Evolutionary conservation across 805 yeast genomes (phyloP).

Genomic region (Saturnispora hagleri): DNA sequence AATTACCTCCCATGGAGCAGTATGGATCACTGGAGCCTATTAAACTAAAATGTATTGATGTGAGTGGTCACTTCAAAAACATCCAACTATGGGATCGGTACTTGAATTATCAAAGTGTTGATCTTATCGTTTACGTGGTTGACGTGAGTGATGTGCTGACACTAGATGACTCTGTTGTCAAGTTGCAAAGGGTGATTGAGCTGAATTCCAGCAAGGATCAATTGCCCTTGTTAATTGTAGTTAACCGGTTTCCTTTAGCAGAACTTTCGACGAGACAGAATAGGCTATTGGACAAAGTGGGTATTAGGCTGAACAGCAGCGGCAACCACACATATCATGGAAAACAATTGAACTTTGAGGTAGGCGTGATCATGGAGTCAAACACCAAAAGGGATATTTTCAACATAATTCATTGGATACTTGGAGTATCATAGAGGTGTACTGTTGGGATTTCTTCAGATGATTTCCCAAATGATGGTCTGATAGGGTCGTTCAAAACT

Average conservation of each 20-base stretch:
- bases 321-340: not conserved
- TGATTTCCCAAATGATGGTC: too few relatives aligned
- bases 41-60: constrained; percentile 19
- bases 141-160: constrained; percentile 25
- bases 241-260: constrained; percentile 24
- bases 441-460: too few relatives aligned
- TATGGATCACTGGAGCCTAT: not conserved
- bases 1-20: not conserved
- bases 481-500: too few relatives aligned
- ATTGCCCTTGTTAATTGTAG: constrained; percentile 23
- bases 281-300: not conserved
- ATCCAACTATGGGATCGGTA: constrained; percentile 20
- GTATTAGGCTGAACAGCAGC: not conserved
- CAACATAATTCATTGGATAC: not conserved
- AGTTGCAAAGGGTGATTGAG: constrained; percentile 16
- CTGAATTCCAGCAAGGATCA: constrained; percentile 14
- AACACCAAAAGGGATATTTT: not conserved
- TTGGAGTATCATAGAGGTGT: not conserved
- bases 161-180: constrained; percentile 16
- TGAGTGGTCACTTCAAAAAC: constrained; percentile 25
- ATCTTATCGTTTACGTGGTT: constrained; percentile 21
- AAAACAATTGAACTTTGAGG: not conserved
- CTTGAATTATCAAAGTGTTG: constrained; percentile 8
- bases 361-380: not conserved
- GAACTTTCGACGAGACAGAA: not conserved